Conservation (phyloP, 345 rosid species). For the Psidium guajava region DNA sequence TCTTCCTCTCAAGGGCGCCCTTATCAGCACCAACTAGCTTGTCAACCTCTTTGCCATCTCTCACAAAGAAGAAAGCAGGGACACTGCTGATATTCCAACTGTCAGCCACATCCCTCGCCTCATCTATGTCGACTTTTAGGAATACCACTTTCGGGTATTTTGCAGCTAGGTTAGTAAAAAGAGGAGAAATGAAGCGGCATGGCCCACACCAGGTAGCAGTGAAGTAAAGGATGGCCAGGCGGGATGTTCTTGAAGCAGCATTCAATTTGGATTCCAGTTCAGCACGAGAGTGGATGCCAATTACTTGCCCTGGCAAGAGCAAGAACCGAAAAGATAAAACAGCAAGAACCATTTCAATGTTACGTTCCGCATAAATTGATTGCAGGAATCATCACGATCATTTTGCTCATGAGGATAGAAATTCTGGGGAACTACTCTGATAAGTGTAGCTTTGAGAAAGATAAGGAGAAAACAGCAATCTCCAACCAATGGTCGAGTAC, state of each 20-base stretch:
- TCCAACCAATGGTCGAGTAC: not conserved
- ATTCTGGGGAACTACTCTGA: not conserved
- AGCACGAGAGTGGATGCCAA: slow-evolving; percentile 44
- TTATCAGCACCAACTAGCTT: slow-evolving; percentile 84
- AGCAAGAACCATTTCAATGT: not conserved
- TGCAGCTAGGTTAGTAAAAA: slow-evolving; percentile 58
- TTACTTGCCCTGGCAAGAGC: slow-evolving; percentile 49
- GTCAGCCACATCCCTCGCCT: slow-evolving; percentile 46
- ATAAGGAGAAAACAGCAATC: not conserved
- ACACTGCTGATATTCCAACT: slow-evolving; percentile 71
- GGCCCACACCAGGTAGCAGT: slow-evolving; percentile 98
- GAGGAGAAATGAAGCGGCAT: slow-evolving; percentile 81
- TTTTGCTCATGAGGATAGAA: not conserved
- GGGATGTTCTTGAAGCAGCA: slow-evolving; percentile 58
- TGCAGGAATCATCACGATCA: not conserved
- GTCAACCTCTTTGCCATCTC: slow-evolving; percentile 74
- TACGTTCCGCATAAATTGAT: not conserved
- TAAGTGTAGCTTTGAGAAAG: not conserved
- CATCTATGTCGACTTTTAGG: slow-evolving; percentile 72
- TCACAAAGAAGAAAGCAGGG: slow-evolving; percentile 61
- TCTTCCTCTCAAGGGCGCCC: slow-evolving; percentile 54
- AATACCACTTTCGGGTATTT: slow-evolving; percentile 57
- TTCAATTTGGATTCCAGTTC: slow-evolving; percentile 62
- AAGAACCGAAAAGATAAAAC: not conserved
- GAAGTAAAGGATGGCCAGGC: slow-evolving; percentile 70